These are phyloP conservation scores for Eleusine indica DNA, from an alignment of 176 grass and related monocot genomes.

Conservation along the genomic window DNA sequence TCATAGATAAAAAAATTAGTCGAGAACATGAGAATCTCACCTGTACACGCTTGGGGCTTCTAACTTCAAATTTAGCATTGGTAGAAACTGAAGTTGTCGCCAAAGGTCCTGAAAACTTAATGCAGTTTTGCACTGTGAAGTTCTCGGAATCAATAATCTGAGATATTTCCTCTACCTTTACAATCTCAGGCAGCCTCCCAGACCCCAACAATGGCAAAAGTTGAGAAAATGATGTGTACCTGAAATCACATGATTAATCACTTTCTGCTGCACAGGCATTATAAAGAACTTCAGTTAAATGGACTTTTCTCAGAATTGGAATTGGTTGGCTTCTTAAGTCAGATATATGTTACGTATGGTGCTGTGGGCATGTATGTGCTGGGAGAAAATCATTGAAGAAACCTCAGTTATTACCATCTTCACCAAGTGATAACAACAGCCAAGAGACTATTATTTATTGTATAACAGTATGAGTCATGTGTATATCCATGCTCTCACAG, in stretches of 20 bases:
- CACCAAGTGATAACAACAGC: constrained; percentile 32
- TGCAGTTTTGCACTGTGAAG: constrained; percentile 92
- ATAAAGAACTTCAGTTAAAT: not conserved
- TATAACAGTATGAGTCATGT: not conserved
- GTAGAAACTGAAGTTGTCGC: constrained; percentile 71
- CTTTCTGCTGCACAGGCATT: not conserved
- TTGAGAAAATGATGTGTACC: constrained; percentile 89
- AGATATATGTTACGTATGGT: constrained; percentile 9
- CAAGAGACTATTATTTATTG: constrained; percentile 13
- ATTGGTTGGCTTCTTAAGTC: not conserved
- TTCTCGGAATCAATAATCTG: constrained; percentile 87
- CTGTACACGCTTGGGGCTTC: constrained; percentile 93
- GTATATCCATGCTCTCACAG: not conserved
- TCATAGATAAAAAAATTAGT: not conserved
- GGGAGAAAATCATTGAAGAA: not conserved
- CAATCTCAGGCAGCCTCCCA: constrained; percentile 67
- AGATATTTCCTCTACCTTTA: constrained; percentile 93
- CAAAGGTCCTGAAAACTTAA: constrained; percentile 78
- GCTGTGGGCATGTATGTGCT: constrained; percentile 31
- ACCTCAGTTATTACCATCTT: not conserved
- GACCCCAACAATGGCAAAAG: constrained; percentile 64
- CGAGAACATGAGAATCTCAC: constrained; percentile 33
- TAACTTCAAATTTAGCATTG: constrained; percentile 96
- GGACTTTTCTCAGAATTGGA: not conserved
- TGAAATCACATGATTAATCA: constrained; percentile 42